These are phyloP conservation scores for Nemania sp. DNA, from an alignment of 2,329 filamentous ascomycete genomes.

Conservation along the genomic window DNA sequence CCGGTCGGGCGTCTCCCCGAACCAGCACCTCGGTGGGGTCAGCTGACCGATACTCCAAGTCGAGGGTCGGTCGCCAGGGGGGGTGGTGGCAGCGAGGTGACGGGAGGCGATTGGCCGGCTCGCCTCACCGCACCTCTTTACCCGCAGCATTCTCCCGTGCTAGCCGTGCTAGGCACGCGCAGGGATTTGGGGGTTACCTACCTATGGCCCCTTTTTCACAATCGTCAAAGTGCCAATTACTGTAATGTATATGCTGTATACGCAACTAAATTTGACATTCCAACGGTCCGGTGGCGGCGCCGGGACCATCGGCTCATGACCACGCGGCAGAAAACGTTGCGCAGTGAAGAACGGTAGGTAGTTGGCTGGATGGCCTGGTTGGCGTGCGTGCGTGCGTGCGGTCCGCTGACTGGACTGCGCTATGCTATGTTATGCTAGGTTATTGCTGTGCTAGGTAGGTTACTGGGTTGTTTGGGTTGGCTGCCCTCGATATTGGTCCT, in stretches of 20 bases:
- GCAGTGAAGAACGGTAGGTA: constrained; percentile 16
- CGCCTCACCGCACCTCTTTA: constrained; percentile 37
- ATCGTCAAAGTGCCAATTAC: constrained; percentile 27
- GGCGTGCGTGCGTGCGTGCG: too few species aligned
- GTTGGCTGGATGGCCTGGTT: neutral
- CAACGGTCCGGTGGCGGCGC: constrained; percentile 36
- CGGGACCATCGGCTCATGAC: constrained; percentile 34
- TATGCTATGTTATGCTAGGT: too few species aligned
- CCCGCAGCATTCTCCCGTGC: constrained; percentile 39
- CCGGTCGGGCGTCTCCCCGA: constrained; percentile 17
- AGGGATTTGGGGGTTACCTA: constrained; percentile 17
- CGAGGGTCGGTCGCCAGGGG: constrained; percentile 8
- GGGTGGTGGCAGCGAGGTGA: constrained; percentile 13
- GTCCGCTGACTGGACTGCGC: neutral
- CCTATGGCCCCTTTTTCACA: neutral
- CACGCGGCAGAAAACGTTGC: constrained; percentile 26
- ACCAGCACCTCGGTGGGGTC: constrained; percentile 27
- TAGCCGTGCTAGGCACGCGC: constrained; percentile 32
- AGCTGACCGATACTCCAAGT: constrained; percentile 31
- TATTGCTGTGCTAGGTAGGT: too few species aligned
- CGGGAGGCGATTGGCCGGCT: constrained; percentile 30
- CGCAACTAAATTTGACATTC: constrained; percentile 13
- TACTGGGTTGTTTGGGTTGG: neutral
- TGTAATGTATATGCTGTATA: constrained; percentile 23
- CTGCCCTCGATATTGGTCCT: constrained; percentile 5